These are phyloP conservation scores for Selaginella moellendorffii DNA, from an alignment of 75 land plant species.

Conservation along the genomic window DNA sequence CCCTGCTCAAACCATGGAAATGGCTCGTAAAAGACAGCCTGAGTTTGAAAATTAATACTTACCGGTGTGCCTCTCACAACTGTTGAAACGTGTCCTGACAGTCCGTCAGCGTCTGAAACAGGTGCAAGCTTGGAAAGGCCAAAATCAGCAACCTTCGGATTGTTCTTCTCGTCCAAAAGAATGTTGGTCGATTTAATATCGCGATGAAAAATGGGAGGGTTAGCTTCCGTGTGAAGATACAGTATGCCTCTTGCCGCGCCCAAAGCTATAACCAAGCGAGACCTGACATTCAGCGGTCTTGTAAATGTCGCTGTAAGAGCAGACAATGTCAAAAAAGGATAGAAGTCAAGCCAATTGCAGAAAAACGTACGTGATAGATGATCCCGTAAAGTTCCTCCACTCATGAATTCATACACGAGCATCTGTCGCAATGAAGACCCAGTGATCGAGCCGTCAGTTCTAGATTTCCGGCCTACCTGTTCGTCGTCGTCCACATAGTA, in stretches of 20 bases:
- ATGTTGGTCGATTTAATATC: constrained; percentile 85
- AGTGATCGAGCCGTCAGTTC: neutral
- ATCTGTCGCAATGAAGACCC: neutral
- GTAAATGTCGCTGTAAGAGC: constrained; percentile 14
- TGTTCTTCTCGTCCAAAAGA: constrained; percentile 43
- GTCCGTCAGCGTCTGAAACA: constrained; percentile 41
- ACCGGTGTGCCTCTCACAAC: constrained; percentile 43
- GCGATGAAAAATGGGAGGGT: constrained; percentile 77
- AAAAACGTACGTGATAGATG: neutral
- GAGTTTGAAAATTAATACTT: constrained; percentile 20
- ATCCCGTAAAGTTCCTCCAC: neutral
- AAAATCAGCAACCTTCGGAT: constrained; percentile 76
- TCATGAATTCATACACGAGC: constrained; percentile 5
- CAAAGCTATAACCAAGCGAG: constrained; percentile 34
- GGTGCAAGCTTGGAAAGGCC: constrained; percentile 80
- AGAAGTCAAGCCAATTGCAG: neutral
- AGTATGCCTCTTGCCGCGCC: constrained; percentile 30
- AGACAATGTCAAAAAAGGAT: neutral
- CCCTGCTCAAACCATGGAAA: constrained; percentile 32
- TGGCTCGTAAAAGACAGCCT: neutral
- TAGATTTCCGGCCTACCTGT: constrained; percentile 34
- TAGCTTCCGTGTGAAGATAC: constrained; percentile 66
- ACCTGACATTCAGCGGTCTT: constrained; percentile 18
- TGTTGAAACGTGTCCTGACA: constrained; percentile 50
- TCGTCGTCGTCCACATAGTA: constrained; percentile 79